Evolutionary conservation across 2,329 filamentous ascomycete genomes (phyloP).

Genomic region (Xylogone sp.): DNA sequence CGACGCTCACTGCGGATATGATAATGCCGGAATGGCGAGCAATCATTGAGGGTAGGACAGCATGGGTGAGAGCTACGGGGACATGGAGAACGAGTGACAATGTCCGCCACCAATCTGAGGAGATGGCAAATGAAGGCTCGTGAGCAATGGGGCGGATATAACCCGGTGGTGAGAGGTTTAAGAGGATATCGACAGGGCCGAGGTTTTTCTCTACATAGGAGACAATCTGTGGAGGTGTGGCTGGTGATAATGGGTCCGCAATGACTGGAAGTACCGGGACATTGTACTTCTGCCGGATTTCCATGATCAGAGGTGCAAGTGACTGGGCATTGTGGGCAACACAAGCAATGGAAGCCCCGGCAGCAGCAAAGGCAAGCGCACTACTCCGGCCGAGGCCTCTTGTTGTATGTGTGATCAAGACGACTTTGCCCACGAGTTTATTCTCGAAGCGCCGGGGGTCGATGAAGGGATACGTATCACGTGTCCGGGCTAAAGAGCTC

Average conservation of each 20-base stretch:
- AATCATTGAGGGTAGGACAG: slow-evolving; percentile 17
- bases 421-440: slow-evolving; percentile 24
- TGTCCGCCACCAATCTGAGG: background rate
- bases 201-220: background rate
- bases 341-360: slow-evolving; percentile 25
- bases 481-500: background rate
- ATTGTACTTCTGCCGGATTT: slow-evolving; percentile 15
- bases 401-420: slow-evolving; percentile 32
- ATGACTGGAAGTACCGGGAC: background rate
- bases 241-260: slow-evolving; percentile 1
- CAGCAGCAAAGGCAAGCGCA: slow-evolving; percentile 31
- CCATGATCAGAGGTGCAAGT: slow-evolving; percentile 11
- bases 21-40: slow-evolving; percentile 13
- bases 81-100: slow-evolving; percentile 1
- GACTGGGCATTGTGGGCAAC: slow-evolving; percentile 13
- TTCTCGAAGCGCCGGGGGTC: slow-evolving; percentile 19
- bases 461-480: slow-evolving; percentile 27
- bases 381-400: slow-evolving; percentile 32
- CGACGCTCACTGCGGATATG: slow-evolving; percentile 10
- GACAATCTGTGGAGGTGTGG: background rate
- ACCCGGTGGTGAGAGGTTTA: slow-evolving; percentile 1
- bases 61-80: slow-evolving; percentile 12
- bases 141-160: slow-evolving; percentile 1
- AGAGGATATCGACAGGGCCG: slow-evolving; percentile 1
- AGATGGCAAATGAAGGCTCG: background rate